These are phyloP conservation scores for Sporothrix mexicana DNA, from an alignment of 2,329 filamentous ascomycete species.

Conservation along the genomic window DNA sequence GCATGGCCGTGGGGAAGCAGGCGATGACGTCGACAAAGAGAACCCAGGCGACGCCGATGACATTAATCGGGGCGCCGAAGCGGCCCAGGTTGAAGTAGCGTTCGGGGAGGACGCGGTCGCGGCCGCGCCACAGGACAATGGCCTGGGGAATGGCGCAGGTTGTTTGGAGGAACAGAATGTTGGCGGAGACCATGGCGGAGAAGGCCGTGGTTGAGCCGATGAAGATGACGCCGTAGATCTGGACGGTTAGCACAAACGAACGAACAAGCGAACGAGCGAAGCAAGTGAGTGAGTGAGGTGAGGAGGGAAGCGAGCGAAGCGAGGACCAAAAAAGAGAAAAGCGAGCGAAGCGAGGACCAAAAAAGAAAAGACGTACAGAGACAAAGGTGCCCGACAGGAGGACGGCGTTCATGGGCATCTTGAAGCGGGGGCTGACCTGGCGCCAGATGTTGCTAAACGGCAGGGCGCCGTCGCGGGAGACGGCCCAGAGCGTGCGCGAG, in stretches of 20 bases:
- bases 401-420: conserved; percentile 42
- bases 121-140: conserved; percentile 40
- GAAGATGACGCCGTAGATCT: conserved; percentile 43
- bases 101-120: conserved; percentile 40
- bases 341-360: neutral
- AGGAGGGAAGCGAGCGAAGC: neutral
- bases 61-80: conserved; percentile 40
- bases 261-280: neutral
- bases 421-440: conserved; percentile 37
- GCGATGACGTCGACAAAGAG: conserved; percentile 31
- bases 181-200: conserved; percentile 35
- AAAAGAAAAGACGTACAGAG: conserved; percentile 6
- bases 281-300: neutral
- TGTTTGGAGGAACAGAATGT: conserved; percentile 33
- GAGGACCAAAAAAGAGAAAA: neutral
- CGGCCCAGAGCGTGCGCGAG: conserved; percentile 34
- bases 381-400: conserved; percentile 28
- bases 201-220: conserved; percentile 42
- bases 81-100: conserved; percentile 41
- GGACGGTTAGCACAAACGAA: neutral
- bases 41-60: conserved; percentile 29
- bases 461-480: conserved; percentile 40
- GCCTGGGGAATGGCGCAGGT: conserved; percentile 41
- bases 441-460: conserved; percentile 41
- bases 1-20: conserved; percentile 35